Conservation (phyloP, 2,329 filamentous ascomycete genomes). For the Alternaria alternata region DNA sequence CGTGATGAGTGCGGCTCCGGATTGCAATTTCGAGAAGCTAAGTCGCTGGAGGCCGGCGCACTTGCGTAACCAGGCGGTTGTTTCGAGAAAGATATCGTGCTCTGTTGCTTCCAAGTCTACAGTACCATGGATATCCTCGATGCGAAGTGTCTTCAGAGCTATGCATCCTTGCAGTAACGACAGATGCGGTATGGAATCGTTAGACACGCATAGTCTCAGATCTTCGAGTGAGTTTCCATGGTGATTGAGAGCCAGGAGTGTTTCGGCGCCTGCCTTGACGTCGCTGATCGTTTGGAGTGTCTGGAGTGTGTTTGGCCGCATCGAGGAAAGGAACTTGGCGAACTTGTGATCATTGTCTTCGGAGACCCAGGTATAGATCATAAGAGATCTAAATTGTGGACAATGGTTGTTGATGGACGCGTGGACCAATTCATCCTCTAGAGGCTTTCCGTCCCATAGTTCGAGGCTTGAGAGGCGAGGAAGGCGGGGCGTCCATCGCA, state of each 20-base stretch:
- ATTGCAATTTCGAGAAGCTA: slow-evolving; percentile 60
- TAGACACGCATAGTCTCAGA: slow-evolving; percentile 61
- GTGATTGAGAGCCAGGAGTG: slow-evolving; percentile 62
- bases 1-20: slow-evolving; percentile 62
- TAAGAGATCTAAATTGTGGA: slow-evolving; percentile 67
- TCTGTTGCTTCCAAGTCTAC: slow-evolving; percentile 61
- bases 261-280: slow-evolving; percentile 63
- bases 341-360: slow-evolving; percentile 65
- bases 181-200: slow-evolving; percentile 59
- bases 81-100: slow-evolving; percentile 61
- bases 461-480: slow-evolving; percentile 66
- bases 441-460: slow-evolving; percentile 67
- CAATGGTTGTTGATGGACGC: slow-evolving; percentile 66
- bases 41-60: slow-evolving; percentile 62
- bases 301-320: slow-evolving; percentile 65
- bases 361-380: slow-evolving; percentile 63
- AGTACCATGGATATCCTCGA: slow-evolving; percentile 56
- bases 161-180: slow-evolving; percentile 60
- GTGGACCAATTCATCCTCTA: slow-evolving; percentile 63
- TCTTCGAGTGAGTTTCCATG: slow-evolving; percentile 65
- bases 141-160: slow-evolving; percentile 57
- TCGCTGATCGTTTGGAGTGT: slow-evolving; percentile 67
- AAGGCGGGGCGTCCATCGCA: slow-evolving; percentile 67
- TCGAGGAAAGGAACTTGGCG: slow-evolving; percentile 64
- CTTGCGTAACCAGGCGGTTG: slow-evolving; percentile 63